phyloP scores from a whole-genome alignment of 768 basidiomycete species.

The Serpula lacrymans region DNA sequence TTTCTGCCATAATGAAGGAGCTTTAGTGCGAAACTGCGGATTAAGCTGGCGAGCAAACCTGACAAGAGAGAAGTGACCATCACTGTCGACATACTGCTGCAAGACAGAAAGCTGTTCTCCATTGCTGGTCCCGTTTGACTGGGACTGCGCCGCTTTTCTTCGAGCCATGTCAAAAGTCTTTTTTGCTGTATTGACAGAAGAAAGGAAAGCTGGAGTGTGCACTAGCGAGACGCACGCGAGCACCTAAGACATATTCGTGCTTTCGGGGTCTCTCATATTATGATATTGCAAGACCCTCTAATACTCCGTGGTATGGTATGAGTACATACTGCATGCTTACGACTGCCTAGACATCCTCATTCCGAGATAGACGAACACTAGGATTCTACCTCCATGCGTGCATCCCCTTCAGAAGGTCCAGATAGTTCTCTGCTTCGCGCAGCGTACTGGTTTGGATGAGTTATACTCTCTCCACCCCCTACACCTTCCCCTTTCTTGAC shows the following conservation, averaged over 20 bases:
- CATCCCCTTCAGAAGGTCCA: slow-evolving; percentile 39
- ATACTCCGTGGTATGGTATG: too few species aligned
- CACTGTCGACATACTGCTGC: slow-evolving; percentile 82
- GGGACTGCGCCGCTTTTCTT: slow-evolving; percentile 25
- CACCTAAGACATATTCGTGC: too few species aligned
- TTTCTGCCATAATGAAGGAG: slow-evolving; percentile 48
- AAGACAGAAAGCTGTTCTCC: slow-evolving; percentile 35
- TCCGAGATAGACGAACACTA: too few species aligned
- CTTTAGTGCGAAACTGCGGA: slow-evolving; percentile 1
- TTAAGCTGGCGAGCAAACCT: slow-evolving; percentile 48
- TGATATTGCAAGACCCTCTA: too few species aligned
- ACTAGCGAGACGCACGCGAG: too few species aligned
- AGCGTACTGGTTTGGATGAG: slow-evolving; percentile 91
- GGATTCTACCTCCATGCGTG: slow-evolving; percentile 44
- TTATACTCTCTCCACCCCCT: slow-evolving; percentile 81
- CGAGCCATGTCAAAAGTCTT: slow-evolving; percentile 23
- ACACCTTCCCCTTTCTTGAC: slow-evolving; percentile 90
- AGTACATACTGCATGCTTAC: too few species aligned
- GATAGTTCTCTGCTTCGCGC: slow-evolving; percentile 69
- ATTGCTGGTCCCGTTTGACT: slow-evolving; percentile 14
- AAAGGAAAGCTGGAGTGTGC: too few species aligned
- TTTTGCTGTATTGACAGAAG: too few species aligned
- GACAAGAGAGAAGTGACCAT: slow-evolving; percentile 97
- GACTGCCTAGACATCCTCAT: too few species aligned
- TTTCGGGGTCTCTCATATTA: too few species aligned